Evolutionary conservation across 2,329 filamentous ascomycete species (phyloP).

Genomic region (Claviceps humidiphila): DNA sequence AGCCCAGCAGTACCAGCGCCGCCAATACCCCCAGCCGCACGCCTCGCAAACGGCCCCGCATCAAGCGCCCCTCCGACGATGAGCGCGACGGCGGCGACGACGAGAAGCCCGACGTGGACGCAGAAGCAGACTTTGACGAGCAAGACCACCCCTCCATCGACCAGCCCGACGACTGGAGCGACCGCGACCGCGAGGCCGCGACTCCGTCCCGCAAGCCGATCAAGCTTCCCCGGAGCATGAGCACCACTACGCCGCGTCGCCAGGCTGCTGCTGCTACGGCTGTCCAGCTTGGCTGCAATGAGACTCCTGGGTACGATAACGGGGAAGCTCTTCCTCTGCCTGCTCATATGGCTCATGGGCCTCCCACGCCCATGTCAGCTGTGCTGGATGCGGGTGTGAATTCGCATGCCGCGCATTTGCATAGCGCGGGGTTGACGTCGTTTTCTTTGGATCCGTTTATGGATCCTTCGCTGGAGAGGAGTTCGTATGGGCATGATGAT

Average conservation of each 20-base stretch:
- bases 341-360: no score
- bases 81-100: conserved; percentile 17
- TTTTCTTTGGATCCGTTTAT: conserved; percentile 2
- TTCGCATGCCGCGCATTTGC: background rate
- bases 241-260: conserved; percentile 16
- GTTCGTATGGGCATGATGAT: conserved; percentile 7
- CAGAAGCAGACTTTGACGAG: conserved; percentile 13
- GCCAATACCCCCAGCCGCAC: conserved; percentile 8
- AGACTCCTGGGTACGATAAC: conserved; percentile 15
- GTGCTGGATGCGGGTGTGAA: background rate
- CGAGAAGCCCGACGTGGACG: conserved; percentile 15
- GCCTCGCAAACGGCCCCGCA: conserved; percentile 14
- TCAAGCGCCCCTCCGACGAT: conserved; percentile 17
- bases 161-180: background rate
- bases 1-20: background rate
- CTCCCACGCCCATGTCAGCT: no score
- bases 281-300: conserved; percentile 12
- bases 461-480: background rate
- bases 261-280: conserved; percentile 23
- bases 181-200: conserved; percentile 11
- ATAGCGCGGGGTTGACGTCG: background rate
- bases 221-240: conserved; percentile 10
- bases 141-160: background rate
- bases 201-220: conserved; percentile 24
- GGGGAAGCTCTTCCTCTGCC: conserved; percentile 9